These are phyloP conservation scores for Russula dissimulans DNA, from an alignment of 768 basidiomycete species.

Conservation along the genomic window DNA sequence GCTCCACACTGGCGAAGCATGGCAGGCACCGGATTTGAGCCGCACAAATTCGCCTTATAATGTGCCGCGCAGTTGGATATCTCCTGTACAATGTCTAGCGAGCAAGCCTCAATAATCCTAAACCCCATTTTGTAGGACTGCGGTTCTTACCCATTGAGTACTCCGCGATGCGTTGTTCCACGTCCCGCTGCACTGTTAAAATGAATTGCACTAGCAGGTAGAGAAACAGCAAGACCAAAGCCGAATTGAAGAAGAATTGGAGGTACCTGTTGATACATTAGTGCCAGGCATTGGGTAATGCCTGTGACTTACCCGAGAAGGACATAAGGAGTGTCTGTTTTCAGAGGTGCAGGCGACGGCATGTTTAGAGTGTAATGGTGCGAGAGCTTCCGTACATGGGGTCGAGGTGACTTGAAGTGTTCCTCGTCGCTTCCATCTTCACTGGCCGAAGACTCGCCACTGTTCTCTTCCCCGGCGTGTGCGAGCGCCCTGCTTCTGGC, in stretches of 20 bases:
- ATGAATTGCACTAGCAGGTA: constrained; percentile 84
- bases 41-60: constrained; percentile 79
- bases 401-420: constrained; percentile 10
- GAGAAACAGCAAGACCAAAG: constrained; percentile 72
- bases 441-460: constrained; percentile 36
- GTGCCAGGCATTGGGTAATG: constrained; percentile 13
- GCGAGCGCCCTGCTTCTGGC: constrained; percentile 27
- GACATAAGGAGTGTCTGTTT: constrained; percentile 67
- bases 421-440: constrained; percentile 37
- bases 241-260: constrained; percentile 90
- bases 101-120: constrained; percentile 2
- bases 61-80: constrained; percentile 78
- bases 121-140: background rate
- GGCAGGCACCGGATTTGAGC: constrained; percentile 66
- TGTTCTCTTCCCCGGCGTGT: constrained; percentile 20
- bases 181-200: constrained; percentile 82
- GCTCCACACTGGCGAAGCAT: constrained; percentile 78
- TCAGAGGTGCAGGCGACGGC: constrained; percentile 46
- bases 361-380: constrained; percentile 82
- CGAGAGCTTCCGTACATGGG: constrained; percentile 47
- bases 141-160: constrained; percentile 70
- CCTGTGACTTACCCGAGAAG: constrained; percentile 63
- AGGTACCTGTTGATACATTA: constrained; percentile 50
- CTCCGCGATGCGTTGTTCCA: constrained; percentile 77
- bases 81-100: constrained; percentile 80